Conservation (phyloP, 805 yeast genomes). For the Sugiyamaella chiloensis region DNA sequence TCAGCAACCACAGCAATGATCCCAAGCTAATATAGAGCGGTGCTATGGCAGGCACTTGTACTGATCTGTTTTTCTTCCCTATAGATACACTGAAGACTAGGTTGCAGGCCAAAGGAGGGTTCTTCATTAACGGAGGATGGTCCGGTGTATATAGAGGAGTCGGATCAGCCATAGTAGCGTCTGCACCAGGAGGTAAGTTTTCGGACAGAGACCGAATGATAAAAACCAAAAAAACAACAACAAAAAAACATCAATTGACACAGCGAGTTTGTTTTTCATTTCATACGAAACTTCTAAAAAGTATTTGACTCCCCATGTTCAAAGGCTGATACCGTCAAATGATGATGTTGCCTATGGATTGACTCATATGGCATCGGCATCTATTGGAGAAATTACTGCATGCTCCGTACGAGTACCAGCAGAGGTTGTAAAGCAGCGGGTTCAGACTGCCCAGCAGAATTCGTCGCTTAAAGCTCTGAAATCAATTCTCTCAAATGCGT, state of each 20-base stretch:
- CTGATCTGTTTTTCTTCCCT: slow-evolving; percentile 93
- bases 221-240: no score
- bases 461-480: slow-evolving; percentile 67
- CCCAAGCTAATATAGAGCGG: slow-evolving; percentile 43
- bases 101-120: slow-evolving; percentile 93
- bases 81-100: slow-evolving; percentile 94
- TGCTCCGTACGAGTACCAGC: slow-evolving; percentile 95
- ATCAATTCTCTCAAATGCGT: slow-evolving; percentile 55
- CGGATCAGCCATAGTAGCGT: slow-evolving; percentile 90
- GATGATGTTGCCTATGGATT: slow-evolving; percentile 39
- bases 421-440: slow-evolving; percentile 91
- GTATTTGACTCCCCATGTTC: slow-evolving; percentile 37
- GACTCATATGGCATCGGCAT: slow-evolving; percentile 84
- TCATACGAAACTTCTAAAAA: slow-evolving; percentile 78
- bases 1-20: background rate
- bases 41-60: slow-evolving; percentile 93
- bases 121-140: slow-evolving; percentile 90
- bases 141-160: slow-evolving; percentile 85
- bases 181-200: slow-evolving; percentile 65
- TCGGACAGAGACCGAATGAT: background rate
- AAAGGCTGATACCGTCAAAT: slow-evolving; percentile 21
- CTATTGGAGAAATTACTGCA: slow-evolving; percentile 88
- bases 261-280: slow-evolving; percentile 68
- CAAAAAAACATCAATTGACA: background rate
- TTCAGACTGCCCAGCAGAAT: slow-evolving; percentile 65